phyloP scores from a whole-genome alignment of 176 grass and related monocot genomes.

The Paspalum notatum region DNA sequence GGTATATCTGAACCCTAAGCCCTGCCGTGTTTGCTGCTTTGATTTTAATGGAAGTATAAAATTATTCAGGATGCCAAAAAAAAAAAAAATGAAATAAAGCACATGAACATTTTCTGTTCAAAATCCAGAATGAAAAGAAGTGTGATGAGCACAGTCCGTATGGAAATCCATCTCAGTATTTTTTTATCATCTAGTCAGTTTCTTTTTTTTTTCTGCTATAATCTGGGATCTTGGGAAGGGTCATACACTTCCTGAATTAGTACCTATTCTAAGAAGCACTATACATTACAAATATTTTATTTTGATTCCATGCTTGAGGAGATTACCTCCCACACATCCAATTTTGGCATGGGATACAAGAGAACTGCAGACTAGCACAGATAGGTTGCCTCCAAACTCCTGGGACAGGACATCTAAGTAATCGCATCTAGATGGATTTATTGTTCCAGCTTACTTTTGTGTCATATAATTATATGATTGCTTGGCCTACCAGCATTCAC shows the following conservation, averaged over 20 bases:
- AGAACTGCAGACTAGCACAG: neutral
- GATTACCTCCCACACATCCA: neutral
- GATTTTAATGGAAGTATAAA: neutral
- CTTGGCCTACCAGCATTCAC: slow-evolving; percentile 20
- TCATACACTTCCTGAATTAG: neutral
- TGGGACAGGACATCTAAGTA: too few relatives aligned
- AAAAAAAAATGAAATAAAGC: neutral
- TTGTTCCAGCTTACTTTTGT: neutral
- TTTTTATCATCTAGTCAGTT: slow-evolving; percentile 9
- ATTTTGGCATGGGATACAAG: slow-evolving; percentile 10
- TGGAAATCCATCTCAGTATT: neutral
- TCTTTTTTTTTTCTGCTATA: neutral
- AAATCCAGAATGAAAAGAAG: neutral
- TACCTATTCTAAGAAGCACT: neutral
- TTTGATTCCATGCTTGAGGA: slow-evolving; percentile 9
- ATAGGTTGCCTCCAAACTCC: neutral
- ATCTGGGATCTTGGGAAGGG: slow-evolving; percentile 13
- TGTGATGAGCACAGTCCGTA: slow-evolving; percentile 8
- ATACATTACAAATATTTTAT: neutral
- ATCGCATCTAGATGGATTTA: neutral
- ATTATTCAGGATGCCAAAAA: neutral
- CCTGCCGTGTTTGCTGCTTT: slow-evolving; percentile 10
- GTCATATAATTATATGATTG: slow-evolving; percentile 5
- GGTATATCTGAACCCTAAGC: slow-evolving; percentile 39
- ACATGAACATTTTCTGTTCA: neutral